Base-by-base conservation (phyloP, 2,329 filamentous ascomycete species). In the Biscogniauxia marginata region DNA sequence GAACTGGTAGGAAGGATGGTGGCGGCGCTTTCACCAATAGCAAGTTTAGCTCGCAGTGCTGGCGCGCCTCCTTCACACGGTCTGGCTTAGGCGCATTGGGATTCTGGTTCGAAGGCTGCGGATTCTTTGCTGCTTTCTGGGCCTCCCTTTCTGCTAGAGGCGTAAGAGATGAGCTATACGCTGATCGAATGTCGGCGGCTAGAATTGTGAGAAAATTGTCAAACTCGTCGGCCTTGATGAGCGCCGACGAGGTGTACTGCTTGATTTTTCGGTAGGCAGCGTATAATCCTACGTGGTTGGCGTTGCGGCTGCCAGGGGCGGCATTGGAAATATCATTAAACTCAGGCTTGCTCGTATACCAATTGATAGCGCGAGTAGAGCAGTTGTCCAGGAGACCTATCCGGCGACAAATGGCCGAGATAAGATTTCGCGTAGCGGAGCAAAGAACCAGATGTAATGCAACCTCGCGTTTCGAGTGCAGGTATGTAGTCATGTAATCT, bases 381-480 rank as follows among this genome's bases (percentile, higher is more conserved):
- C 84, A 71, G 4, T 61, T 62, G 53, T 85, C 79, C 61, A 89
- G 74, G 59, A 85, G 81, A 3, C 75, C 72, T 20, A 92, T 77
- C 24, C 86, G 83, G 44, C 85, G 85, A 70, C 85, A 89, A 49
- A 86, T 79, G 24, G 88, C 85, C 22, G 84, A 84, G 20, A 96
- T 77, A 60, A 93, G 88, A 19, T 85, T 84, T 11, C 91, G 84
- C 9, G 88, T 88, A 52, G 88, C 85, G 24, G 89, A 92, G 65
- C 86, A 89, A 24, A 96, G 81, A 19, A 95, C 70, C 46, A 88
- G 74, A 61, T 88, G 84, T 9, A 88, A 72, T 1, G 83, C 77
- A 34, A 87, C 77, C 46, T 85, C 80, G 61, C 85, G 83, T 47
- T 77, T 78, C 39, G 75, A 71, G 11, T 80, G 77, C 7, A 88